A percentile compares a stretch with the other conserved stretches of the same genome.
Evolutionary conservation across 75 land plant genomes (phyloP).

Genomic region (Picea glauca): DNA sequence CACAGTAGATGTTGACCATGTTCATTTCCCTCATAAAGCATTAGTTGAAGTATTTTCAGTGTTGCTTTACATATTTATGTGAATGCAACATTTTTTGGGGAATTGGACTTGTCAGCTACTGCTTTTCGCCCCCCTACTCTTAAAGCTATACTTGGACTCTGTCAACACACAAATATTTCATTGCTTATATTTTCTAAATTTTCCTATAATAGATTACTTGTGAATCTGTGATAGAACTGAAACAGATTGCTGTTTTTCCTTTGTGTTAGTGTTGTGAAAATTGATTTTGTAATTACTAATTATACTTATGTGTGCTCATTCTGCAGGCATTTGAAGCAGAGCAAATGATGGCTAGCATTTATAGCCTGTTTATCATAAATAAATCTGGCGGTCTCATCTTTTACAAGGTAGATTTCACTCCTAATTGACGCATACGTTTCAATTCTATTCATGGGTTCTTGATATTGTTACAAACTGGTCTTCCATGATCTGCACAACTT

Average conservation of each 20-base stretch:
- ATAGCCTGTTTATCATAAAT: constrained; percentile 93
- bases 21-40: background rate
- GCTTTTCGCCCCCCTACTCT: background rate
- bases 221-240: background rate
- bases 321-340: background rate
- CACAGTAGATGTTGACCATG: background rate
- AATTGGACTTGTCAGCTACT: background rate
- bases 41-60: background rate
- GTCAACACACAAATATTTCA: background rate
- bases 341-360: constrained; percentile 57
- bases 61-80: background rate
- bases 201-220: background rate
- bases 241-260: background rate
- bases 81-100: background rate
- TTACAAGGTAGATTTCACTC: constrained; percentile 64
- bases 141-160: background rate
- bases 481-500: too few relatives aligned
- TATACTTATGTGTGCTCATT: background rate
- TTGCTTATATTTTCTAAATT: background rate
- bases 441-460: too few relatives aligned
- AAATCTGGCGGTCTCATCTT: constrained; percentile 95
- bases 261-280: background rate
- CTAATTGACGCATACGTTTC: background rate
- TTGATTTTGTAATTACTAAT: background rate
- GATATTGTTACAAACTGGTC: too few relatives aligned